Base-by-base conservation (phyloP, 179 eudicot genomes). In the Heliamphora pulchella region DNA sequence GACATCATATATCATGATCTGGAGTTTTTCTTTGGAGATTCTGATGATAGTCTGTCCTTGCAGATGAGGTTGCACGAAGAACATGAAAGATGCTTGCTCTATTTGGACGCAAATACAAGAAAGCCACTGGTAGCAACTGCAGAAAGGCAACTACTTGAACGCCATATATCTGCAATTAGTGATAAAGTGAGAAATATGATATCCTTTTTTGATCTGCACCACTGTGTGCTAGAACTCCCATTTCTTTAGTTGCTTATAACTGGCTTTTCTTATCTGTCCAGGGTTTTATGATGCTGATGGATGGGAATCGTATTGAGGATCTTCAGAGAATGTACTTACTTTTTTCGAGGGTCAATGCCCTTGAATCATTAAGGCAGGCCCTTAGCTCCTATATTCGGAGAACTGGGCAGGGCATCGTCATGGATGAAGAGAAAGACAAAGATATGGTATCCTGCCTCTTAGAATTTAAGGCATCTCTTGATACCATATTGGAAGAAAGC, bases 371-470 rank as follows among this genome's bases (percentile, higher is more conserved):
- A 55, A 86, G 94, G 84, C 97, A 86, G 75, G 91, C 92, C 51
- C 85, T 96, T 81, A 90, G 87, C 81, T 91, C 86, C 3, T 92
- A 94, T 84, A 96, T 92, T 54, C 84, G 98, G 72, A 90, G 80
- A 86, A 85, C 96, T 79, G 98, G 98, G 71, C 97, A 91, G 82
- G 87, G 89, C 79, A 82, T 88, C 74, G 94, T 94, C 71, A 88
- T 89, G 91, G 99, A 96, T 89, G 98, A 96, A 81, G 99, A 96
- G 82, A 96, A 96, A 85, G 98, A 96, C 55, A 96, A 90, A 83
- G 97, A 94, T 85, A 92, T 96, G 99, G 98, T 96, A 39, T 88
- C 90, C 46, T 88, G 89, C 79, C 91, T 96, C 70, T 86, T 96
- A 85, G 98, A 96, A 72, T 94, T 92, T 85, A 96, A 96, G 92